Evolutionary conservation across 768 basidiomycete genomes (phyloP).

Genomic region (Agaricus bisporus): DNA sequence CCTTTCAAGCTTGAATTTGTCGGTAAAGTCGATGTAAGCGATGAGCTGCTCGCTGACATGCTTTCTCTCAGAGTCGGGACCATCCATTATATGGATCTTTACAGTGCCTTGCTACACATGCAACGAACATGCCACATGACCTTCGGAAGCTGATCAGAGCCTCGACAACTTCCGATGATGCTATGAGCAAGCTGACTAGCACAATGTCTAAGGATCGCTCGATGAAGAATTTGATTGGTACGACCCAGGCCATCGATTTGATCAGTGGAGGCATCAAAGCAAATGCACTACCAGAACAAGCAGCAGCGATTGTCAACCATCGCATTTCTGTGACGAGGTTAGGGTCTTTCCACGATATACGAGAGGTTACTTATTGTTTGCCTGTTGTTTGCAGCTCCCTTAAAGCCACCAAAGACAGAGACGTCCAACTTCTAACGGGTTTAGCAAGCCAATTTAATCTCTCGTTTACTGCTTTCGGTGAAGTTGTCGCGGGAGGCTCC

Average conservation of each 20-base stretch:
- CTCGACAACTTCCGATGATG: constrained; percentile 42
- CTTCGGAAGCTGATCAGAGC: constrained; percentile 42
- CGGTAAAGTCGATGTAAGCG: constrained; percentile 18
- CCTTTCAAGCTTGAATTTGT: constrained; percentile 48
- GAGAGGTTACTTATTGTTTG: too few species aligned
- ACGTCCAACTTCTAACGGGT: constrained; percentile 36
- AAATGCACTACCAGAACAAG: constrained; percentile 76
- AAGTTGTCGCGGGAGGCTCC: constrained; percentile 25
- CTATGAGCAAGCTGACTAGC: constrained; percentile 47
- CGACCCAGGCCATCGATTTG: constrained; percentile 76
- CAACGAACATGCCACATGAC: constrained; percentile 41
- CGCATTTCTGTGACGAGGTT: constrained; percentile 60
- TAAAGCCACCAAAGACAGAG: constrained; percentile 29
- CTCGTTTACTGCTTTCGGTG: constrained; percentile 53
- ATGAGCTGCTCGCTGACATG: background rate
- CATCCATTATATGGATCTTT: constrained; percentile 55
- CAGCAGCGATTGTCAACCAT: constrained; percentile 66
- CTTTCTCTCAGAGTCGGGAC: constrained; percentile 34
- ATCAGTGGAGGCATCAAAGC: constrained; percentile 63
- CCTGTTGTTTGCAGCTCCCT: constrained; percentile 26
- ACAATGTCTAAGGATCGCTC: constrained; percentile 31
- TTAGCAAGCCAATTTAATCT: constrained; percentile 52
- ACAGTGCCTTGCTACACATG: constrained; percentile 63
- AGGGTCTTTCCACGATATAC: constrained; percentile 8
- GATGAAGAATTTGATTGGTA: constrained; percentile 47